Evolutionary conservation across 306 rosid species (phyloP), one percentile per base, ranked within the genome.

Genomic region (Prinsepia uniflora): DNA sequence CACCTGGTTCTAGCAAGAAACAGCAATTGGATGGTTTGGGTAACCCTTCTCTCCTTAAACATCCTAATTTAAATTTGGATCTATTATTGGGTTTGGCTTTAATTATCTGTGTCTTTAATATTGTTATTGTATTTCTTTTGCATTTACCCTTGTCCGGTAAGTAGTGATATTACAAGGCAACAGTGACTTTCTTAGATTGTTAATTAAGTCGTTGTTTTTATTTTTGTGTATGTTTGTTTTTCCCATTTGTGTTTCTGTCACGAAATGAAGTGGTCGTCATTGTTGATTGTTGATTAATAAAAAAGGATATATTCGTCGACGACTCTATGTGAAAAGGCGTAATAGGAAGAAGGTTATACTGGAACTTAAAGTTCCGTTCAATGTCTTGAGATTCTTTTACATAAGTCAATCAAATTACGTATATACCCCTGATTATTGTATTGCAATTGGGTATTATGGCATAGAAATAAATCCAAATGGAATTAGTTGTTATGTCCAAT

Each of bases 1-100:
- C 97, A 19, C 88, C 81, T 0, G 93, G 96, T 66, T 89, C 97
- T 9, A 22, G 59, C 45, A 89, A 85, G 63, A 91, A 89, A 72
- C 82, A 70, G 9, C 84, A 48, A 52, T 45, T 78, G 65, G 85
- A 78, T 54, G 30, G 75, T 72, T 46, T 72, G 18, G 94, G 94
- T 90, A 83, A 71, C 7, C 41, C 6, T 5, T 72, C 41, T 20
- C 56, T 67, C 19, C 2, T 14, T 48, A 39, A 18, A 10, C 60
- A 9, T 55, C 20, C 36, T 9, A 20, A 55, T 50, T 47, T 50
- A 19, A 54, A 50, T 52, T 10, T 50, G 18, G 3, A 19, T 17
- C 34, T 58, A 0, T 20, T 4, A 8, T 22, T 10, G 17, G 7
- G 9, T 5, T 20, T 36, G 63, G 30, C 39, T 66, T 58, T 24